Percentiles rank a stretch among this genome's conserved stretches.
phyloP scores from a whole-genome alignment of 768 basidiomycete genomes.

The Russula foetens region DNA sequence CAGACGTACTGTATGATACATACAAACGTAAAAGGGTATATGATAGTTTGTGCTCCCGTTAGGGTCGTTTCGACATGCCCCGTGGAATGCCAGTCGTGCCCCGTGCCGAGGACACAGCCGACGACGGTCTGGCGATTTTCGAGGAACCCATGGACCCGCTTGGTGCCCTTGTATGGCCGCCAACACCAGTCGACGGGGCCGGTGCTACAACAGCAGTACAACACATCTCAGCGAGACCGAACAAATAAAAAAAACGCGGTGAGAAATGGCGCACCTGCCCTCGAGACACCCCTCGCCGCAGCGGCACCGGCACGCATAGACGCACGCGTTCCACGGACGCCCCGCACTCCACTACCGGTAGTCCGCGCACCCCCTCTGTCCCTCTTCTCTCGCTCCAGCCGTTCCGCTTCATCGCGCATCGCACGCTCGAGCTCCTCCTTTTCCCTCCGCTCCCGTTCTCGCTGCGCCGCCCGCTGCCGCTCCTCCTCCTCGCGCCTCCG shows the following conservation, averaged over 20 bases:
- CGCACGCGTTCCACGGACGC: constrained; percentile 64
- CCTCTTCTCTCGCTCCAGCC: constrained; percentile 39
- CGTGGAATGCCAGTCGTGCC: constrained; percentile 9
- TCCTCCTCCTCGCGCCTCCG: constrained; percentile 32
- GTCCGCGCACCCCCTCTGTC: constrained; percentile 26
- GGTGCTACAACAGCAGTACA: background rate
- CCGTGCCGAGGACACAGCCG: constrained; percentile 10
- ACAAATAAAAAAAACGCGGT: background rate
- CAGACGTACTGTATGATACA: too few species aligned
- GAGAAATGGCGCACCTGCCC: constrained; percentile 6
- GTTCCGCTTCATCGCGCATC: constrained; percentile 37
- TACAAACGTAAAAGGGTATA: constrained; percentile 1
- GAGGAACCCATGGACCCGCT: constrained; percentile 1
- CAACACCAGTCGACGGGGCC: background rate
- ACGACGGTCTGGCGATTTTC: constrained; percentile 10
- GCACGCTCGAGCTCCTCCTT: constrained; percentile 41
- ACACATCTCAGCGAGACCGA: background rate
- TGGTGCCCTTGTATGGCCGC: background rate
- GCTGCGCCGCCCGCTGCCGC: constrained; percentile 23
- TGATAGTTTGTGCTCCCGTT: background rate
- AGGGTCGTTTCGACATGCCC: constrained; percentile 7
- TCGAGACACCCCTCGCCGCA: constrained; percentile 6
- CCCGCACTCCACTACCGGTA: constrained; percentile 50
- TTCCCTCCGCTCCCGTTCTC: constrained; percentile 43
- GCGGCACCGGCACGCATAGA: constrained; percentile 45